Evolutionary conservation across 176 grass and related monocot genomes (phyloP), one percentile per base, ranked within the genome.

Genomic region (Ampelocalamus luodianensis): DNA sequence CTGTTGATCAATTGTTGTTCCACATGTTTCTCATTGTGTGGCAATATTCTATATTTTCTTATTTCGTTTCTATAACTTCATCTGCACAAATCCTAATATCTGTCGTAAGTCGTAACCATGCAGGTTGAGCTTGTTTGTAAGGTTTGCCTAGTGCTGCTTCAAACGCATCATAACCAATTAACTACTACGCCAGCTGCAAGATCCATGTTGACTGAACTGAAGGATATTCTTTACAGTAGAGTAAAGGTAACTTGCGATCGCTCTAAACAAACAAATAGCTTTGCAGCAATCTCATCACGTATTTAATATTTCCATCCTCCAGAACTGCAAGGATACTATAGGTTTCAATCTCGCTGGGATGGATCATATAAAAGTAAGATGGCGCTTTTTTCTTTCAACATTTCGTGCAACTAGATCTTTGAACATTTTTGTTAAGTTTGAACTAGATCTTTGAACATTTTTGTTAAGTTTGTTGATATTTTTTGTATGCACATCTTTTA

Each of bases 131-230:
- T 98, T 89, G 86, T 90, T 26, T 93, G 87, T 69, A 92, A 93
- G 87, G 80, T 98, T 85, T 95, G 80, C 78, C 86, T 85, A 26
- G 87, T 95, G 66, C 91, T 98, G 27, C 87, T 98, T 69, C 96
- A 95, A 83, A 98, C 93, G 68, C 96, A 98, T 86, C 96, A 95
- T 81, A 95, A 90, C 81, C 96, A 98, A 44, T 82, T 98, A 82
- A 95, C 89, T 73, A 86, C 85, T 12, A 94, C 91, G 4, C 80
- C 85, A 53, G 64, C 75, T 29, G 90, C 92, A 67, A 92, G 93
- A 87, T 87, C 91, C n/a, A 89, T 95, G 73, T 87, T 95, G 56
- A 86, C 65, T 23, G 71, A 68, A 40, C 87, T 98, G 51, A 95
- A 93, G 64, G 82, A 88, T 49, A 90, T 92, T 83, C 87, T 98